A percentile compares a stretch with the other conserved stretches of the same genome.
Conservation (phyloP, 2,329 filamentous ascomycete genomes). For the Aspergillus tamarii region DNA sequence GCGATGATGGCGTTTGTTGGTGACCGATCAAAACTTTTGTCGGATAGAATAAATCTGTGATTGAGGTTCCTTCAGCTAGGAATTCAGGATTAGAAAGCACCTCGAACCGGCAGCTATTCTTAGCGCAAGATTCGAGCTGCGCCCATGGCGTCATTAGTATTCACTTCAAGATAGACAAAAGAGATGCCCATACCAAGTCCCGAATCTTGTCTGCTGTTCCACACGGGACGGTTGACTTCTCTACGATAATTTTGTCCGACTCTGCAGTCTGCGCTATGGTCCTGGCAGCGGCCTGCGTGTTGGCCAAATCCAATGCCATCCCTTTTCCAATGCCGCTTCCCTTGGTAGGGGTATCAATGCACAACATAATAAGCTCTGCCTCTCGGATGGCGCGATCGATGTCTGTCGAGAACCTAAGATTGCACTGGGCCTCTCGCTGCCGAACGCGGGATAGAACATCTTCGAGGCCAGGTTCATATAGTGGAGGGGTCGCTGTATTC, state of each 20-base stretch:
- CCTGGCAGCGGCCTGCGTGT: slow-evolving; percentile 69
- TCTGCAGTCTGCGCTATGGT: slow-evolving; percentile 69
- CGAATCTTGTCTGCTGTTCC: slow-evolving; percentile 71
- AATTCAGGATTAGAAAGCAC: slow-evolving; percentile 83
- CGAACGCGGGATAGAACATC: neutral
- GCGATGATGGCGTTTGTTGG: slow-evolving; percentile 61
- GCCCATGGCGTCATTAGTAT: neutral
- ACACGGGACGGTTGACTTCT: slow-evolving; percentile 80
- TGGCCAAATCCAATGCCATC: slow-evolving; percentile 70
- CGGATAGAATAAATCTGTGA: slow-evolving; percentile 70
- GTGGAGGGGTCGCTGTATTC: neutral
- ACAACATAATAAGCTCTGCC: slow-evolving; percentile 74
- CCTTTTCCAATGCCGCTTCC: slow-evolving; percentile 69
- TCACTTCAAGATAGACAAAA: neutral
- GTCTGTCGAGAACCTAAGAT: slow-evolving; percentile 74
- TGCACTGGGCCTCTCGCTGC: slow-evolving; percentile 46
- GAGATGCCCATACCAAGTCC: slow-evolving; percentile 58
- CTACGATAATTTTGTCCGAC: slow-evolving; percentile 72
- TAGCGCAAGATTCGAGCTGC: neutral
- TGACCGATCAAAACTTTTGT: slow-evolving; percentile 77
- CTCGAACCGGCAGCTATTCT: slow-evolving; percentile 56
- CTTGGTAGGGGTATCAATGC: slow-evolving; percentile 81
- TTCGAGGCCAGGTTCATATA: neutral
- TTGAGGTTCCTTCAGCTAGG: slow-evolving; percentile 74
- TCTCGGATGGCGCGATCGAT: slow-evolving; percentile 64